phyloP scores from a whole-genome alignment of 306 rosid species.

The Adenanthera pavonina region DNA sequence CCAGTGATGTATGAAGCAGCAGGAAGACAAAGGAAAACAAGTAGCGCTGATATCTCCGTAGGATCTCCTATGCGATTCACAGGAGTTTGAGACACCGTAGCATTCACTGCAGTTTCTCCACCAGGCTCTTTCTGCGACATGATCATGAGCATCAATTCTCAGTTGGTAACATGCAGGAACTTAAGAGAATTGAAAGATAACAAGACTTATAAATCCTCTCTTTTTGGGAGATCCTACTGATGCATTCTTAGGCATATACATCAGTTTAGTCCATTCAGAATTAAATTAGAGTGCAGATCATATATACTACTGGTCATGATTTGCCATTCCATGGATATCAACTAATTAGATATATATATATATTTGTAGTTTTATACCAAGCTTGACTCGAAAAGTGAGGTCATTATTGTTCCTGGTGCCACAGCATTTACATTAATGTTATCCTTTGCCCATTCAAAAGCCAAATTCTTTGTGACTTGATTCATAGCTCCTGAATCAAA shows the following conservation, averaged over 20 bases:
- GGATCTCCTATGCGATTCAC: not conserved
- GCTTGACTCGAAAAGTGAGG: not conserved
- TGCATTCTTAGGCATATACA: too few species aligned
- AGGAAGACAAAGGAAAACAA: constrained; percentile 7
- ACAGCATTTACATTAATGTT: constrained; percentile 59
- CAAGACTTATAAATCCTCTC: not conserved
- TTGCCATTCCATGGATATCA: not conserved
- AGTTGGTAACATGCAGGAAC: not conserved
- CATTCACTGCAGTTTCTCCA: not conserved
- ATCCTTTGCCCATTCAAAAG: constrained; percentile 82
- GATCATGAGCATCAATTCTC: not conserved
- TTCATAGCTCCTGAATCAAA: constrained; percentile 53
- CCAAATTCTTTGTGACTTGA: constrained; percentile 61
- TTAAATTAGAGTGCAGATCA: too few species aligned
- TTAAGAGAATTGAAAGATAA: not conserved
- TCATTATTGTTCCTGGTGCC: constrained; percentile 56
- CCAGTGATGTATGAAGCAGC: constrained; percentile 8
- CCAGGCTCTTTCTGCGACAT: not conserved
- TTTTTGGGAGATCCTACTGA: too few species aligned
- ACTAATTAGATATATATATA: not conserved
- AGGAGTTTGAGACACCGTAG: not conserved
- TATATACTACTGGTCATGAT: not conserved
- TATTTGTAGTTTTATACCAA: constrained; percentile 4
- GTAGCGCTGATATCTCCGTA: not conserved
- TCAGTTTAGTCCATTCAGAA: too few species aligned